phyloP scores from a whole-genome alignment of 345 rosid genomes.

The Iberis pinnata region DNA sequence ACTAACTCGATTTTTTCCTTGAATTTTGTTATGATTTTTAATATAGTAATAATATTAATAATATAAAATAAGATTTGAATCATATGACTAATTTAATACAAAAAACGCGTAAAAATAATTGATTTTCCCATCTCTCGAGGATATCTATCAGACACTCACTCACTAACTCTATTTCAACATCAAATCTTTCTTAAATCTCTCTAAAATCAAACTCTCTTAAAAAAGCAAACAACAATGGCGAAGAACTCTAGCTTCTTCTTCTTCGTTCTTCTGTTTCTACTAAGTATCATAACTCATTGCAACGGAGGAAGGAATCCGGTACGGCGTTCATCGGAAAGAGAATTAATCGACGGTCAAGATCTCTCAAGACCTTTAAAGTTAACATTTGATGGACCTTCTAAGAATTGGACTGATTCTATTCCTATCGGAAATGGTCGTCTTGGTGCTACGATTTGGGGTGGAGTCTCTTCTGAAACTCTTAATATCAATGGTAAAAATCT shows the following conservation, averaged over 20 bases:
- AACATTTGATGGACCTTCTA: slow-evolving; percentile 57
- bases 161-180: slow-evolving; percentile 12
- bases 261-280: slow-evolving; percentile 6
- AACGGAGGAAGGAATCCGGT: slow-evolving; percentile 45
- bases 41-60: no score
- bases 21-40: no score
- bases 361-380: slow-evolving; percentile 47
- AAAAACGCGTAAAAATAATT: no score
- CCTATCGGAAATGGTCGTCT: slow-evolving; percentile 88
- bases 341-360: slow-evolving; percentile 25
- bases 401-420: slow-evolving; percentile 77
- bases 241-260: slow-evolving; percentile 28
- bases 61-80: no score
- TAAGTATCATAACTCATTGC: not conserved
- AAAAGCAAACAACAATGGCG: slow-evolving; percentile 22
- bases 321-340: slow-evolving; percentile 41
- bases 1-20: no score
- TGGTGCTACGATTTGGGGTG: slow-evolving; percentile 95
- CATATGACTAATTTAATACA: no score
- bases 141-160: not conserved
- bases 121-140: no score
- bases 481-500: slow-evolving; percentile 63
- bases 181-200: not conserved
- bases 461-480: slow-evolving; percentile 57
- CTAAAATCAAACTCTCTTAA: not conserved